phyloP scores from a whole-genome alignment of 2,329 filamentous ascomycete species.

The Xylaria sp. region DNA sequence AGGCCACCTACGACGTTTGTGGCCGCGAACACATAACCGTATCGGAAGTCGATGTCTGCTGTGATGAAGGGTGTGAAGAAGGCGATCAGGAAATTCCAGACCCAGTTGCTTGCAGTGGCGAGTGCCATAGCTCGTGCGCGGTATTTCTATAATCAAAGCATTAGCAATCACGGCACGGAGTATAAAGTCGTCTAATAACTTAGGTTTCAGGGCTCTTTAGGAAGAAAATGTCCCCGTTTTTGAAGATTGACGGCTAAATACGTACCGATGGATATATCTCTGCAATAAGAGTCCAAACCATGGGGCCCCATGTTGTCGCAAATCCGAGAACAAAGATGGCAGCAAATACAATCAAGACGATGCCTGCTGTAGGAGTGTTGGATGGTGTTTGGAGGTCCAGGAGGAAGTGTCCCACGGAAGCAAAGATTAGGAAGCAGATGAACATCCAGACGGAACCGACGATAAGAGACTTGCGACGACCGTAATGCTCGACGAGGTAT shows the following conservation, averaged over 20 bases:
- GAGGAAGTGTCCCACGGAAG: constrained; percentile 63
- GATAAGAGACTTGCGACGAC: constrained; percentile 72
- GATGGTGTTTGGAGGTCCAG: constrained; percentile 53
- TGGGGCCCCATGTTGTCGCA: constrained; percentile 74
- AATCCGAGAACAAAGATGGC: constrained; percentile 73
- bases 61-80: constrained; percentile 88
- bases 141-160: constrained; percentile 55
- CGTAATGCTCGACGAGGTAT: constrained; percentile 76
- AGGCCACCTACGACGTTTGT: constrained; percentile 73
- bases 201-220: neutral
- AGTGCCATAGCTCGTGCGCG: constrained; percentile 70
- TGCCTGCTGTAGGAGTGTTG: constrained; percentile 59
- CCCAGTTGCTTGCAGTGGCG: constrained; percentile 72
- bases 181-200: neutral
- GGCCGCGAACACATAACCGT: constrained; percentile 80
- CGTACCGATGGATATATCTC: constrained; percentile 14
- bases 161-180: neutral
- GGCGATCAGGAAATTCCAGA: constrained; percentile 78
- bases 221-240: neutral
- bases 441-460: constrained; percentile 71
- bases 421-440: constrained; percentile 69
- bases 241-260: neutral
- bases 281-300: constrained; percentile 70
- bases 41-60: constrained; percentile 74
- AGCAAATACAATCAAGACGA: constrained; percentile 72